Conservation (phyloP, 108 stramenopile species). For the Hondaea fermentalgiana region DNA sequence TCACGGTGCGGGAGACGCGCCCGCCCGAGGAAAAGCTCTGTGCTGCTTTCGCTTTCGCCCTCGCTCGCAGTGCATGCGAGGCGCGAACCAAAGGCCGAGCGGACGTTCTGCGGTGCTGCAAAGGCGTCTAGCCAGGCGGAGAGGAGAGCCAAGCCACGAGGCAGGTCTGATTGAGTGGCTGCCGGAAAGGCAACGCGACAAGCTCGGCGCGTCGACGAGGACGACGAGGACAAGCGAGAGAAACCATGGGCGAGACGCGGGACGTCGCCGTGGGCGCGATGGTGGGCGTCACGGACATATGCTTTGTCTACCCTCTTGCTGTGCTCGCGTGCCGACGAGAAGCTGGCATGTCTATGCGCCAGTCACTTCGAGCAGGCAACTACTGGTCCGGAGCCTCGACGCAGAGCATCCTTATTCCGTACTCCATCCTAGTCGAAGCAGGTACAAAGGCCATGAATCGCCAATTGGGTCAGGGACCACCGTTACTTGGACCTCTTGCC, state of each 20-base stretch:
- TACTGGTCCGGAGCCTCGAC: background rate
- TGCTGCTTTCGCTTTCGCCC: no score
- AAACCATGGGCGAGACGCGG: background rate
- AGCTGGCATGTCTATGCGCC: background rate
- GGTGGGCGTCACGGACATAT: background rate
- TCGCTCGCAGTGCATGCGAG: no score
- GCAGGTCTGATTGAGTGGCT: no score
- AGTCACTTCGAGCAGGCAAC: background rate
- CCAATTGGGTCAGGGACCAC: background rate
- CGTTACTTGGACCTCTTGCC: background rate
- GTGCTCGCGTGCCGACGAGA: conserved; percentile 9
- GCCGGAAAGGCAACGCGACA: no score
- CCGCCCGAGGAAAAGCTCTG: no score
- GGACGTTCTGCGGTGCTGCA: no score
- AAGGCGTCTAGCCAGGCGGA: no score
- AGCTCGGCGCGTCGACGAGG: no score
- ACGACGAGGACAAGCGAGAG: no score
- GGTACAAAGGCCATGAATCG: background rate
- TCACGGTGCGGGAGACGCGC: no score
- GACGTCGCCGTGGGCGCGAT: background rate
- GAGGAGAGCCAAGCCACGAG: no score
- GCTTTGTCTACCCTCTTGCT: background rate
- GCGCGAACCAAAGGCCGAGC: no score
- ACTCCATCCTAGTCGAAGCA: background rate
- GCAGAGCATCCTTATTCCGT: background rate